Conservation (phyloP, 208 protist genomes). For the Acanthamoeba lenticulata region DNA sequence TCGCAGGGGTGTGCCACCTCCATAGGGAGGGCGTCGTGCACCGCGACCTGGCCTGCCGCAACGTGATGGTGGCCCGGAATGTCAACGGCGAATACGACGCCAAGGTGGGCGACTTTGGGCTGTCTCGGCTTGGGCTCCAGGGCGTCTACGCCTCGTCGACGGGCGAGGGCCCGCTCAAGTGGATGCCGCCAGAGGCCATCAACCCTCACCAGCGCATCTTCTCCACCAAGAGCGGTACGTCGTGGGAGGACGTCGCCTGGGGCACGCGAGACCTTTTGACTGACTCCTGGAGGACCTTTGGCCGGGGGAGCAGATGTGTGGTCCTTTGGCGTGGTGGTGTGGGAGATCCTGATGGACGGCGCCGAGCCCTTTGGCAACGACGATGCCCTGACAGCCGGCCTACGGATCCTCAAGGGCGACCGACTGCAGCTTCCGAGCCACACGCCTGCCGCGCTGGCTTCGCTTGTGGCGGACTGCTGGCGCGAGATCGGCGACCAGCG, state of each 20-base stretch:
- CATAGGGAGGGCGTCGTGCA: conserved; percentile 68
- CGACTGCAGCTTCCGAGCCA: conserved; percentile 10
- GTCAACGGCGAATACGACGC: conserved; percentile 50
- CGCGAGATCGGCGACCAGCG: neutral
- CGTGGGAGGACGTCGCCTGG: neutral
- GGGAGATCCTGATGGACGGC: conserved; percentile 68
- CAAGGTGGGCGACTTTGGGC: conserved; percentile 31
- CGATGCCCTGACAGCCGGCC: conserved; percentile 20
- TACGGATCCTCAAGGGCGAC: conserved; percentile 45
- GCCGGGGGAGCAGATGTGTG: neutral
- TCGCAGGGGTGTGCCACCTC: conserved; percentile 56
- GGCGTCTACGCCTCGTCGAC: conserved; percentile 14
- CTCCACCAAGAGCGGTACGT: conserved; percentile 27
- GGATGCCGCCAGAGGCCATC: conserved; percentile 66
- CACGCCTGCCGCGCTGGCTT: neutral
- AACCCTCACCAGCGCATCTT: conserved; percentile 33
- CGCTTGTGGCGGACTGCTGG: conserved; percentile 6
- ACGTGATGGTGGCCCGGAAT: conserved; percentile 57
- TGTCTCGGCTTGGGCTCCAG: neutral
- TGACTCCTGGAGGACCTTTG: neutral
- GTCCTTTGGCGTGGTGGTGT: conserved; percentile 62
- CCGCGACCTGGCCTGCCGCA: conserved; percentile 59
- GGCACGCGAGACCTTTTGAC: neutral
- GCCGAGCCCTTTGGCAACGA: conserved; percentile 58
- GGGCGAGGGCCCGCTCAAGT: conserved; percentile 58